These are phyloP conservation scores for Colletotrichum sp. DNA, from an alignment of 2,329 filamentous ascomycete genomes.

Conservation along the genomic window DNA sequence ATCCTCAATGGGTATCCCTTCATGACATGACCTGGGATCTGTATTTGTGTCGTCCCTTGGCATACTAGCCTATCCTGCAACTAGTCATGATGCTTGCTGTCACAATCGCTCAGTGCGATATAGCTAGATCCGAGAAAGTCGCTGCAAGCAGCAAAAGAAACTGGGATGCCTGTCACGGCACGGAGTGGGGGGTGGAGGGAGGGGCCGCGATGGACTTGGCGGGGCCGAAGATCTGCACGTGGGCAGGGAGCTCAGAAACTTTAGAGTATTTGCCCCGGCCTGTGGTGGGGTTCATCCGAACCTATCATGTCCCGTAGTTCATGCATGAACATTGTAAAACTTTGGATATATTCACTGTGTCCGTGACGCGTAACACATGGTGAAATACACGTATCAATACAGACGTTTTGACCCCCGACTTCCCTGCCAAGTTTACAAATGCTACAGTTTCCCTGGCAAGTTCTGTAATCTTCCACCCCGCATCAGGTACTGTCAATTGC, in stretches of 20 bases:
- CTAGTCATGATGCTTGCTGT: too few relatives aligned
- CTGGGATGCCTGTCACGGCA: background rate
- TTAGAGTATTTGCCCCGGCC: background rate
- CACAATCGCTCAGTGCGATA: too few relatives aligned
- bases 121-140: too few relatives aligned
- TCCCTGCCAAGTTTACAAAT: background rate
- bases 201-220: too few relatives aligned
- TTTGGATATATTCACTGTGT: background rate
- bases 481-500: background rate
- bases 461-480: background rate
- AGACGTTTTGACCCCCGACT: background rate
- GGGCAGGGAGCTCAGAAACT: background rate
- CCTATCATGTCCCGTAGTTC: background rate
- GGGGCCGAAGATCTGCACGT: background rate
- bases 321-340: background rate
- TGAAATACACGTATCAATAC: background rate
- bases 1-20: too few relatives aligned
- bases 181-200: background rate
- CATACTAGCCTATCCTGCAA: too few relatives aligned
- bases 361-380: background rate
- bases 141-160: too few relatives aligned
- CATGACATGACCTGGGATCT: too few relatives aligned
- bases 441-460: background rate
- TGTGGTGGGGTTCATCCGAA: background rate
- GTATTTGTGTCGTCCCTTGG: too few relatives aligned